Evolutionary conservation across 2,329 filamentous ascomycete species (phyloP).

Genomic region (Lachnellula willkommii): DNA sequence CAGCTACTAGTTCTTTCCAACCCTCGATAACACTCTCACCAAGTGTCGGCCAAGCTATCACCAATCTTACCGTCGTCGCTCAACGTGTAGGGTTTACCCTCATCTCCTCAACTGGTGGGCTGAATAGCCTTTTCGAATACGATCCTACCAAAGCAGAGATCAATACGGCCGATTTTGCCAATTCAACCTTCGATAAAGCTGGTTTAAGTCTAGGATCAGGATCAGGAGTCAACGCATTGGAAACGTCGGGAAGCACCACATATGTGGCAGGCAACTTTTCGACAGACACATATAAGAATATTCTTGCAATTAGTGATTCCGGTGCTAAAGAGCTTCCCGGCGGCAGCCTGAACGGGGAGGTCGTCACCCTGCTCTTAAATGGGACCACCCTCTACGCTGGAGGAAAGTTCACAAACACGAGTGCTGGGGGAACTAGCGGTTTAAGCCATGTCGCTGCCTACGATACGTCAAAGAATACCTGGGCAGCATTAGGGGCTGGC

Average conservation of each 20-base stretch:
- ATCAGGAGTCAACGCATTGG: constrained; percentile 67
- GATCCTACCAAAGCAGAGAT: constrained; percentile 59
- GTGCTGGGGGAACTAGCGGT: constrained; percentile 53
- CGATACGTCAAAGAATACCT: constrained; percentile 60
- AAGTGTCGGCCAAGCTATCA: constrained; percentile 54
- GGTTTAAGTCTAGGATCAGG: constrained; percentile 62
- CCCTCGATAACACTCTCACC: constrained; percentile 76
- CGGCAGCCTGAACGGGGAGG: constrained; percentile 73
- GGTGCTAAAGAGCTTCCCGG: constrained; percentile 57
- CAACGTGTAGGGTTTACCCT: constrained; percentile 77
- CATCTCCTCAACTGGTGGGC: constrained; percentile 66
- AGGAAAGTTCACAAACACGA: constrained; percentile 75
- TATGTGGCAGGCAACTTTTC: constrained; percentile 86
- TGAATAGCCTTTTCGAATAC: constrained; percentile 90
- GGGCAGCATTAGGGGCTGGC: constrained; percentile 77
- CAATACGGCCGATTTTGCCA: constrained; percentile 57
- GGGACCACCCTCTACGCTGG: constrained; percentile 68
- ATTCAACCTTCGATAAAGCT: constrained; percentile 71
- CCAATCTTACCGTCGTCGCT: constrained; percentile 74
- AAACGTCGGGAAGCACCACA: constrained; percentile 55
- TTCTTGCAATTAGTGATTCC: constrained; percentile 66
- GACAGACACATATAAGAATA: constrained; percentile 61
- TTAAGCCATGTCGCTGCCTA: constrained; percentile 75
- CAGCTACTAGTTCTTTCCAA: constrained; percentile 65
- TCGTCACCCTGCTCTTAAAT: constrained; percentile 66